phyloP scores from a whole-genome alignment of 2,329 filamentous ascomycete genomes.

The Incumbomyces delicatus region DNA sequence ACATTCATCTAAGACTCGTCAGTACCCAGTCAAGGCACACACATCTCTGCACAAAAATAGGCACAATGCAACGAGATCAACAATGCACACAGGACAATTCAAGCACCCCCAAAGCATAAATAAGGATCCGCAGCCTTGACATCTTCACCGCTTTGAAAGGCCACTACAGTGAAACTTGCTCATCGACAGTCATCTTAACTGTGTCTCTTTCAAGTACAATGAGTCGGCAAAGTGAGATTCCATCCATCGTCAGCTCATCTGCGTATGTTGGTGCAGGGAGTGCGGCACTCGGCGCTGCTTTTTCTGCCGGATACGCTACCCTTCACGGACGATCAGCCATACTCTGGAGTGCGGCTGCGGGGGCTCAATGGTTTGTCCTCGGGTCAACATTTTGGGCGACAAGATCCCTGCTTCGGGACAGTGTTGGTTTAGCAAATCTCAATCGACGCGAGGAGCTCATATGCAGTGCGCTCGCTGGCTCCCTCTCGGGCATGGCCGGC shows the following conservation, averaged over 20 bases:
- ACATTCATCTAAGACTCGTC: background rate
- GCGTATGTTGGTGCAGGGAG: conserved; percentile 1
- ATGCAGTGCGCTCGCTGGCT: conserved; percentile 17
- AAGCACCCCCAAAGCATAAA: too few relatives aligned
- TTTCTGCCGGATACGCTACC: conserved; percentile 1
- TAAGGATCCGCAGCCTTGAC: too few relatives aligned
- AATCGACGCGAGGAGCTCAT: conserved; percentile 2
- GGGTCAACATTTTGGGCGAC: conserved; percentile 9
- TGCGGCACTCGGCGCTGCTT: conserved; percentile 1
- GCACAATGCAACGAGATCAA: too few relatives aligned
- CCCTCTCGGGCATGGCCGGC: conserved; percentile 13
- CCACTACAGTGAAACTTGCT: too few relatives aligned
- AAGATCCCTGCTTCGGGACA: conserved; percentile 2
- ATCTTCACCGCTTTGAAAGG: too few relatives aligned
- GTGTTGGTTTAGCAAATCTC: background rate
- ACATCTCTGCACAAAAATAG: too few relatives aligned
- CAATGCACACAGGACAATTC: too few relatives aligned
- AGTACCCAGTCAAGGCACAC: too few relatives aligned
- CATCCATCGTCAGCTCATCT: background rate
- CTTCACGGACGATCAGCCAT: conserved; percentile 4
- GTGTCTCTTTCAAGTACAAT: too few relatives aligned
- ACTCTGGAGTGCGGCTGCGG: conserved; percentile 2
- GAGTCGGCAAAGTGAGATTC: background rate
- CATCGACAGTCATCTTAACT: too few relatives aligned
- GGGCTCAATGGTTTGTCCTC: conserved; percentile 7